phyloP scores from a whole-genome alignment of 177 flowering plant genomes.

The Vitis hybrid region DNA sequence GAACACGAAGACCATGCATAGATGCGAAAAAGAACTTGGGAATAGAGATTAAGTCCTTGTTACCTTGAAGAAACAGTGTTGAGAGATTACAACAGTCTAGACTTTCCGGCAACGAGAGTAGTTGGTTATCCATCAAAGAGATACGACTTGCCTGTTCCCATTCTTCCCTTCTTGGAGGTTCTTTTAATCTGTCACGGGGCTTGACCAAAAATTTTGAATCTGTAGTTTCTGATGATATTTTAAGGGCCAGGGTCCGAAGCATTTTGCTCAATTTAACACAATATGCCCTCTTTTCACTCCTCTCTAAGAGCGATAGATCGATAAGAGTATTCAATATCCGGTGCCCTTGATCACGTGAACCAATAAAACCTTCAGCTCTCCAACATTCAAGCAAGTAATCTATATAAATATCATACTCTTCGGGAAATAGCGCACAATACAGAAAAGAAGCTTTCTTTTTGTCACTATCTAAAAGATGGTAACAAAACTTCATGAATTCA shows the following conservation, averaged over 20 bases:
- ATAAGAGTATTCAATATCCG: slow-evolving; percentile 9
- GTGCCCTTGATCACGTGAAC: slow-evolving; percentile 1
- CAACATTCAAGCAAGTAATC: slow-evolving; percentile 18
- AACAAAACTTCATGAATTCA: slow-evolving; percentile 2
- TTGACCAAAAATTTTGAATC: not conserved
- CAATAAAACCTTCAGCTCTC: slow-evolving; percentile 13
- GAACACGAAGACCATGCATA: slow-evolving; percentile 16
- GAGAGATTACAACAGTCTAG: slow-evolving; percentile 8
- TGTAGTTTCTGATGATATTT: not conserved
- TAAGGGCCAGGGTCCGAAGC: slow-evolving; percentile 2
- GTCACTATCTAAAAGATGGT: not conserved
- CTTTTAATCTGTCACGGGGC: not conserved
- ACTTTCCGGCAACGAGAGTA: slow-evolving; percentile 7
- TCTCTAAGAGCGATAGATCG: slow-evolving; percentile 12
- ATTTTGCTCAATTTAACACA: slow-evolving; percentile 12
- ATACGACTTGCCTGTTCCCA: slow-evolving; percentile 11
- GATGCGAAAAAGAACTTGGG: slow-evolving; percentile 8
- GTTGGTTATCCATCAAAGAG: slow-evolving; percentile 13
- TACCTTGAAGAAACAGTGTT: slow-evolving; percentile 20
- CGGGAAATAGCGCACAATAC: slow-evolving; percentile 16
- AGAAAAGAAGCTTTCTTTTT: slow-evolving; percentile 15
- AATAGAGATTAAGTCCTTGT: not conserved
- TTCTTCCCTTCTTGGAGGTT: slow-evolving; percentile 2
- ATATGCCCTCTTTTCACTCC: not conserved
- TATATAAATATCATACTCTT: slow-evolving; percentile 8